Percentiles rank a stretch among this genome's conserved stretches.
These are phyloP conservation scores for Beauveria sp. DNA, from an alignment of 2,329 filamentous ascomycete species.

Conservation along the genomic window DNA sequence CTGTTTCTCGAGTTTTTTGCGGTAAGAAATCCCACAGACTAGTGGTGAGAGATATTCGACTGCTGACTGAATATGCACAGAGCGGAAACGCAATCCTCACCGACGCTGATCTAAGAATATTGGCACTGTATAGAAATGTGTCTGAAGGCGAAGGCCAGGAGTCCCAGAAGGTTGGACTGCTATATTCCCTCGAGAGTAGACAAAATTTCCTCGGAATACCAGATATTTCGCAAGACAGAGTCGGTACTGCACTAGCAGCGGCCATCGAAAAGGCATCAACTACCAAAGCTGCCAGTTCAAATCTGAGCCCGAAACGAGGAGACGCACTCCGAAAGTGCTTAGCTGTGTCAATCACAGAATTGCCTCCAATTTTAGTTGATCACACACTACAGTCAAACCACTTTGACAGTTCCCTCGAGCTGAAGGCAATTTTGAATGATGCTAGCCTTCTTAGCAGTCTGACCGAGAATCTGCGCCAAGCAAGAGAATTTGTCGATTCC, in stretches of 20 bases:
- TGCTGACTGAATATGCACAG: slow-evolving; percentile 17
- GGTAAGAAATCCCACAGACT: slow-evolving; percentile 17
- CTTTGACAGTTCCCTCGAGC: slow-evolving; percentile 62
- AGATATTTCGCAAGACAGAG: slow-evolving; percentile 62
- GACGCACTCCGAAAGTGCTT: slow-evolving; percentile 74
- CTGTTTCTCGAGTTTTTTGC: slow-evolving; percentile 95
- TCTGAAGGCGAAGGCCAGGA: slow-evolving; percentile 77
- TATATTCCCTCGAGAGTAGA: slow-evolving; percentile 72
- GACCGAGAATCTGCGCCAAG: slow-evolving; percentile 60
- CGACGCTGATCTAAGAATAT: slow-evolving; percentile 72
- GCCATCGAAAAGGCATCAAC: slow-evolving; percentile 52
- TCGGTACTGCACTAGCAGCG: slow-evolving; percentile 61
- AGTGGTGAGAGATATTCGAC: slow-evolving; percentile 8
- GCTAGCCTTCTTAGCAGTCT: slow-evolving; percentile 58
- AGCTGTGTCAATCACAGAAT: slow-evolving; percentile 77
- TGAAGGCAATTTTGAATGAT: slow-evolving; percentile 62
- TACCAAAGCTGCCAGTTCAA: slow-evolving; percentile 39
- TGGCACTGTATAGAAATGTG: slow-evolving; percentile 74
- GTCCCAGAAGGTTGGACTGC: slow-evolving; percentile 65
- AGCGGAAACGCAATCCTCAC: slow-evolving; percentile 92
- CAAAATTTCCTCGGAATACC: slow-evolving; percentile 78
- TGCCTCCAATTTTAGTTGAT: slow-evolving; percentile 80
- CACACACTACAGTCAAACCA: slow-evolving; percentile 65
- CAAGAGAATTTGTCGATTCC: slow-evolving; percentile 58
- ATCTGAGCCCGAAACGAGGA: slow-evolving; percentile 63